A percentile compares a stretch with the other conserved stretches of the same genome.
Conservation (phyloP, 2,329 filamentous ascomycete genomes). For the Alternaria gaisen region DNA sequence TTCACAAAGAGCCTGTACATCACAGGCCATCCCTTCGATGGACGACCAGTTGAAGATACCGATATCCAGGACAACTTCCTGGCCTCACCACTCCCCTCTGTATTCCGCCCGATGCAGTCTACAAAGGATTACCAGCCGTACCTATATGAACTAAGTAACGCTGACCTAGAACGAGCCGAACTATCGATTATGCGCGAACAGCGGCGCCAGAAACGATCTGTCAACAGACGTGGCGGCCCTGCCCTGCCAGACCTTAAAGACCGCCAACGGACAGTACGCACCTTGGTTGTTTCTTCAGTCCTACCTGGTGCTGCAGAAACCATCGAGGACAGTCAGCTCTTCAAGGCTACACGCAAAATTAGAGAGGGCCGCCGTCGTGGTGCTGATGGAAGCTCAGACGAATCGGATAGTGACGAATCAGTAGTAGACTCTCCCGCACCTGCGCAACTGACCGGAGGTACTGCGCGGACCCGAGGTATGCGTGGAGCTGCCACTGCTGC, state of each 20-base stretch:
- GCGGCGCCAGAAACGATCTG: constrained; percentile 90
- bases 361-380: constrained; percentile 64
- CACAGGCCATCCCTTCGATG: constrained; percentile 93
- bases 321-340: constrained; percentile 85
- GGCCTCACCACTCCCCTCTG: constrained; percentile 79
- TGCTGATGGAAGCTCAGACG: constrained; percentile 82
- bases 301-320: constrained; percentile 84
- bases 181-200: constrained; percentile 93
- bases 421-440: constrained; percentile 82
- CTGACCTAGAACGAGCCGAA: constrained; percentile 88
- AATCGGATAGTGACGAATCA: constrained; percentile 91
- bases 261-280: constrained; percentile 89
- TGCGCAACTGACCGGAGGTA: constrained; percentile 74
- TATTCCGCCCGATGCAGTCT: constrained; percentile 90
- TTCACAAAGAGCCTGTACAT: constrained; percentile 95
- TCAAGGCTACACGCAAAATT: constrained; percentile 67
- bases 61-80: constrained; percentile 88
- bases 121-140: constrained; percentile 95
- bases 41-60: constrained; percentile 88
- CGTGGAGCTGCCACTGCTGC: constrained; percentile 87
- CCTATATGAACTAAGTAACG: constrained; percentile 91
- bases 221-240: constrained; percentile 91
- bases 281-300: constrained; percentile 89
- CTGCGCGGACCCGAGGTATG: constrained; percentile 86
- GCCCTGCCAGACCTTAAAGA: constrained; percentile 96